Conservation (phyloP, 2,329 filamentous ascomycete genomes). For the Cladophialophora chaetospira region DNA sequence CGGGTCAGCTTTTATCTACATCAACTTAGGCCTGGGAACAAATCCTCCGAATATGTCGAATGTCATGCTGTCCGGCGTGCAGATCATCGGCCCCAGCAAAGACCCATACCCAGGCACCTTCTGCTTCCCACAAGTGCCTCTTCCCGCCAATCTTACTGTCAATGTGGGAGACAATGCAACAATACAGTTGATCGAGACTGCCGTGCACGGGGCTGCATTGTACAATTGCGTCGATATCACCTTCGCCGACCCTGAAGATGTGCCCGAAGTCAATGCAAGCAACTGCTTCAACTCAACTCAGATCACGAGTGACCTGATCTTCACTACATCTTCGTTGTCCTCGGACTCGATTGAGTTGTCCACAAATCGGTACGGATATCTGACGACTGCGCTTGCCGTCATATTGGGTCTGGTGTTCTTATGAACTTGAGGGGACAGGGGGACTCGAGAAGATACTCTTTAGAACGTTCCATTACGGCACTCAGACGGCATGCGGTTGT, state of each 20-base stretch:
- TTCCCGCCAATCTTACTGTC: conserved; percentile 71
- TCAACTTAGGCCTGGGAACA: conserved; percentile 86
- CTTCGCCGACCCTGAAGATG: conserved; percentile 77
- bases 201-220: conserved; percentile 78
- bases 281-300: conserved; percentile 89
- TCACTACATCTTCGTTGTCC: conserved; percentile 42
- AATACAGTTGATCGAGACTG: conserved; percentile 82
- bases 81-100: conserved; percentile 79
- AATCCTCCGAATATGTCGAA: conserved; percentile 85
- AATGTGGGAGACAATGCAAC: conserved; percentile 85
- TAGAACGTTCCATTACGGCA: too few species aligned
- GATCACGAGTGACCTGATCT: conserved; percentile 76
- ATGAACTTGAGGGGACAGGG: conserved; percentile 10
- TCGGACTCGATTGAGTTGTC: conserved; percentile 11
- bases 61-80: conserved; percentile 76
- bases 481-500: too few species aligned
- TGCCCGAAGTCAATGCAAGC: conserved; percentile 70
- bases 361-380: conserved; percentile 19
- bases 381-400: conserved; percentile 17
- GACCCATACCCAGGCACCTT: conserved; percentile 84
- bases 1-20: conserved; percentile 75
- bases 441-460: background rate
- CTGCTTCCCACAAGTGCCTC: conserved; percentile 84
- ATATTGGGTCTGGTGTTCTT: conserved; percentile 14
- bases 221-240: conserved; percentile 94